Base-by-base conservation (phyloP, 352 stramenopile species). In the Globisporangium canariense region DNA sequence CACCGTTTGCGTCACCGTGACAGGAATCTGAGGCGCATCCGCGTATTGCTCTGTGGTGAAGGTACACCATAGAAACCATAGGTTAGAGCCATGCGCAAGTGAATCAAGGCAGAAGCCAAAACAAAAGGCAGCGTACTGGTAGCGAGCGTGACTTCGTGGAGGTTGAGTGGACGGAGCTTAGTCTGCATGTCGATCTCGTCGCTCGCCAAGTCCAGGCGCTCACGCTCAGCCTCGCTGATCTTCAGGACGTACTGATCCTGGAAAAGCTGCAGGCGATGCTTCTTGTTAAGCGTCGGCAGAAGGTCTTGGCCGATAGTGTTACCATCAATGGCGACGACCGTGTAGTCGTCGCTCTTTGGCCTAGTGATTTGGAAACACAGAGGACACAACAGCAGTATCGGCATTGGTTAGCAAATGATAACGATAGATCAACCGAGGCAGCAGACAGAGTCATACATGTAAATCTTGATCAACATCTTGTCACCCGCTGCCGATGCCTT, bases 121-220 rank as follows among this genome's bases (percentile, higher is more conserved):
- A 30, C 52, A 38, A 18, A 64, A 22, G 4, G 18, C 28, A 9
- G 46, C 78, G 65, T 89, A 94, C 87, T 96, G n/a, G 84, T 90
- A 9, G 83, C 86, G 5, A 96, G 70, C 28, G 83, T 96, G 54
- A 91, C 86, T 76, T 96, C 88, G 58, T 94, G 84, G n/a, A 96
- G 71, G 61, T 92, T 92, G 20, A 96, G 74, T 9, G 86, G 81
- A 11, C 80, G 82, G 40, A 96, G 68, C 60, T 92, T 93, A 16
- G 83, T 93, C n/a, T 94, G 82, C 78, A 96, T 83, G 61, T 96
- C 88, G 60, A 96, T 93, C 50, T 94, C 84, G 60, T 93, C 88
- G 47, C 81, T 93, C 4, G 83, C 75, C 28, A 94, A 73, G 36
- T 96, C 86, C 6, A 96, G 75, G 2, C 88, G 82, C 58, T 93